Evolutionary conservation across 2,329 filamentous ascomycete genomes (phyloP), one percentile per base, ranked within the genome.

Genomic region (Arthrobotrys megalospora): DNA sequence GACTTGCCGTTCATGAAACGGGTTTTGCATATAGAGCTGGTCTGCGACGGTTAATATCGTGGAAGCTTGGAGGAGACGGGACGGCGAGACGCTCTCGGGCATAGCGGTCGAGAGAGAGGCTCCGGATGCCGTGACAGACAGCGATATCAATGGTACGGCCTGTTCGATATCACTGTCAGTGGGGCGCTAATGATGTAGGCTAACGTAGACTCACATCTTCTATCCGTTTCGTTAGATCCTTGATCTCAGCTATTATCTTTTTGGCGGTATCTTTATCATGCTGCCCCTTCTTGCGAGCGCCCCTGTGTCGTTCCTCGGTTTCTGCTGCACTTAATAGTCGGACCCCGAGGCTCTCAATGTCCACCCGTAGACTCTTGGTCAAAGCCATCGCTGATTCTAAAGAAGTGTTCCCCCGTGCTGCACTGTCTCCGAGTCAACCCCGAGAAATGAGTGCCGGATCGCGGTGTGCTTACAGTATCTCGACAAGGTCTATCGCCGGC

Each of bases 91-190:
- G 8, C 91, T 91, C 0, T 92, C 87, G 0, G 94, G 93, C 32
- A 97, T 86, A 1, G 90, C 91, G 0, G 92, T 92, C 0, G 93
- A 93, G 34, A 98, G 87, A 73, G 90, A 96, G 70, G 95, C 94
- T 0, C 96, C 96, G 0, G 95, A 97, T 0, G 94, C 95, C 1
- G 93, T 96, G 80, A 99, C 97, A 69, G 96, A 96, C 32, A 99
- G 87, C 81, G 96, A 97, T 83, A 99, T 91, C 2, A 97, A 87
- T 0, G 95, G 95, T 10, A 98, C 93, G 11, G 95, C 81, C 81
- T 48, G 11, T 24, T 36, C 5, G 19, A 14, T 14, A 36, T 79
- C 14, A 69, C 53, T 50, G 55, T 65, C 10, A 47, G 19, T 12
- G 63, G 14, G n/a, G 14, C 16, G 8, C n/a, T 16, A 6, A 43